Base-by-base conservation (phyloP, 1,139 yeast genomes). In the Williopsis jadinii region DNA sequence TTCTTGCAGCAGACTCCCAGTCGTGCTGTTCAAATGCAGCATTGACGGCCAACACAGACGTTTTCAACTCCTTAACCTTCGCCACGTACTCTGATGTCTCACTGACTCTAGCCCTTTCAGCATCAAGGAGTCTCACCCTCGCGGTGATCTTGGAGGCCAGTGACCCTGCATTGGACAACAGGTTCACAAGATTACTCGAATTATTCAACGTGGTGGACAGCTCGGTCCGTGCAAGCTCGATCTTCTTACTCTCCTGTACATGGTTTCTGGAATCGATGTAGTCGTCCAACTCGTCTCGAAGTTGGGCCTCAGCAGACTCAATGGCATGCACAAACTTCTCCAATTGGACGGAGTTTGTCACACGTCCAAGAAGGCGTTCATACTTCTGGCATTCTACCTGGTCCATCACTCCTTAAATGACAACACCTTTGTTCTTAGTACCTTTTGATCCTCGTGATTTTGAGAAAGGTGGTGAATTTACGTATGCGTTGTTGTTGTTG, bases 1-100 rank as follows among this genome's bases (percentile, higher is more conserved):
- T 75, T 41, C 66, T 64, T 1, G 95, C 88, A 1, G 95, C 92
- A 38, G 72, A 56, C 43, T 74, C 77, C 87, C 94, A 81, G 58
- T 85, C 76, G 43, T 77, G 63, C 46, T 75, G 71, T 48, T 80
- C 79, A 58, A 87, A 70, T 8, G 94, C 84, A 42, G 76, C 75
- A 49, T 75, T 70, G 3, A 88, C 84, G 41, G 83, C 84, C 38
- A 76, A 71, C 11, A 86, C 71, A 51, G 80, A 78, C 35, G 74
- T 70, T 50, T 81, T 79, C 41, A 92, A 65, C 19, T 71, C 62
- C 49, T 82, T 81, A 2, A 85, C 80, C 47, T 80, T 67, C 30
- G 73, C 68, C 8, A 87, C 92, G 57, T 80, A 87, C 27, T 70
- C 64, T 28, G 80, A 69, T 0, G 95, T 78, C 37, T 71, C 67